Evolutionary conservation across 805 yeast genomes (phyloP), one percentile per base, ranked within the genome.

Genomic region (Wickerhamomyces ciferrii): DNA sequence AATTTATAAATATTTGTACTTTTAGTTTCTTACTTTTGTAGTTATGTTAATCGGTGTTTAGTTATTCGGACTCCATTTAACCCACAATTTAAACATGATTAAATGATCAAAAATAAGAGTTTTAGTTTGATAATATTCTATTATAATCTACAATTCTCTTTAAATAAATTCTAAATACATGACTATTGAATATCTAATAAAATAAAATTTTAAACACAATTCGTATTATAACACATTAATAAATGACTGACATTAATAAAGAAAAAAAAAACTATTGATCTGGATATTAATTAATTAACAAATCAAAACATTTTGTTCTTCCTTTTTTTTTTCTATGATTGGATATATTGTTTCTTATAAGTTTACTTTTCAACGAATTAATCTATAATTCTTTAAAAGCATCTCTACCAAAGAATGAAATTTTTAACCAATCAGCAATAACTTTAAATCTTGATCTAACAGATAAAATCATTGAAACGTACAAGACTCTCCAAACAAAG

Each of bases 401-500:
- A 69, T 91, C 97, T 74, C 97, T 87, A 55, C 96, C 96, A 65
- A 91, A 91, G 66, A 88, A 71, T 48, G 84, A 76, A 52, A 89
- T 83, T 78, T 91, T 91, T 53, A 81, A 60, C 97, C 97, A 91
- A 68, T 91, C 97, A 50, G 88, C 72, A 59, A 79, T 72, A 45
- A 91, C 96, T 68, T 88, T 81, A 54, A 87, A 74, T 76, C 89
- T 90, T 69, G 90, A 88, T 71, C 90, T 83, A 53, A 87, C 79
- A 48, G 94, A 84, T 68, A 91, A 78, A 66, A 89, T 79, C 97
- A 91, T 90, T 62, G 87, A 78, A 53, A 91, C 78, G 71, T 91
- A 91, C 32, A 95, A 90, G 13, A 89, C 75, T 72, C 96, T 84
- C 97, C 97, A 91, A 76, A 90, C 83, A 66, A 87, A 76, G 75